Percentiles rank a stretch among this genome's conserved stretches.
phyloP scores from a whole-genome alignment of 2,329 filamentous ascomycete genomes.

The Fusarium albidum region DNA sequence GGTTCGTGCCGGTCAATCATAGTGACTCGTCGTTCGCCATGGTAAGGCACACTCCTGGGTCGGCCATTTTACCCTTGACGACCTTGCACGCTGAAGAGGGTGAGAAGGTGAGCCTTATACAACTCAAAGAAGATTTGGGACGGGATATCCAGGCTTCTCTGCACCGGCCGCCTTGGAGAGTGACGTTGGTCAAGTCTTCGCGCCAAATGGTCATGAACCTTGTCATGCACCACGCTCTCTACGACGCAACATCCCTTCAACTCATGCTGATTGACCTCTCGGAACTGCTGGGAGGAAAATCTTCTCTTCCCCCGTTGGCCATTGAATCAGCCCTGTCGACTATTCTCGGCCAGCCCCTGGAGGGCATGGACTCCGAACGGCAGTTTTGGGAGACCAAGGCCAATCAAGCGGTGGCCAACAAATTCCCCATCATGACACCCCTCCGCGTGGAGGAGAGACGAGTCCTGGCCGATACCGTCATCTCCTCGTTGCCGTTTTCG shows the following conservation, averaged over 20 bases:
- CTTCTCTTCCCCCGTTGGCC: conserved; percentile 12
- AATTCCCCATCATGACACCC: conserved; percentile 81
- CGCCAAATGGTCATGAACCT: conserved; percentile 50
- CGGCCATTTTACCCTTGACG: conserved; percentile 22
- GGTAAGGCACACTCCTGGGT: conserved; percentile 62
- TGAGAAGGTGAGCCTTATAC: conserved; percentile 40
- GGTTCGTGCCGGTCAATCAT: conserved; percentile 72
- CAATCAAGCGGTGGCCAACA: conserved; percentile 64
- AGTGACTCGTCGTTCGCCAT: conserved; percentile 74
- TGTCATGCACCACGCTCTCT: conserved; percentile 80
- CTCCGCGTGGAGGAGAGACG: conserved; percentile 51
- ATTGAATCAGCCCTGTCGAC: conserved; percentile 50
- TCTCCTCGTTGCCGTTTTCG: conserved; percentile 49
- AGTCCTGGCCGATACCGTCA: conserved; percentile 45
- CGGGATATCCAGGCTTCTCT: conserved; percentile 52
- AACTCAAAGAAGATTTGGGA: conserved; percentile 49
- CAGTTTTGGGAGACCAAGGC: conserved; percentile 71
- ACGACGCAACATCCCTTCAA: conserved; percentile 80
- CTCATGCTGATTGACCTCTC: conserved; percentile 69
- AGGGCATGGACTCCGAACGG: conserved; percentile 46
- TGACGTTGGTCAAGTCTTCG: conserved; percentile 55
- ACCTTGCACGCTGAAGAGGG: not conserved
- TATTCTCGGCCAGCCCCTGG: conserved; percentile 49
- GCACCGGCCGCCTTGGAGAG: conserved; percentile 68
- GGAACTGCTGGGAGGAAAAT: conserved; percentile 34